Percentiles rank a stretch among this genome's conserved stretches.
Conservation (phyloP, 2,329 filamentous ascomycete genomes). For the Trichoderma pleuroti region DNA sequence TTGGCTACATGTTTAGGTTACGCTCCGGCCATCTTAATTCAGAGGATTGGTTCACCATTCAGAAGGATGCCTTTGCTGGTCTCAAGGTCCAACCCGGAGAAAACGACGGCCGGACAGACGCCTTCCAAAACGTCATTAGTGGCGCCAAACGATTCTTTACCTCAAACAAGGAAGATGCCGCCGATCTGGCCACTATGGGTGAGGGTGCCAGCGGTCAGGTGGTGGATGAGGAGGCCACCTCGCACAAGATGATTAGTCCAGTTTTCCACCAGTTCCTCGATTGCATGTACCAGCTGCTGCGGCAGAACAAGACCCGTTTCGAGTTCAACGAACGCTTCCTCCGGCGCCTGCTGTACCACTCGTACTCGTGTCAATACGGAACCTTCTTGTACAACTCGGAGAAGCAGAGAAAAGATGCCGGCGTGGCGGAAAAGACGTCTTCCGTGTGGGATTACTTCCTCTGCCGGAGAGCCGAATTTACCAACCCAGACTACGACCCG, state of each 20-base stretch:
- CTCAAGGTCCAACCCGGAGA: conserved; percentile 59
- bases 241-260: conserved; percentile 86
- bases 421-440: conserved; percentile 66
- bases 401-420: conserved; percentile 73
- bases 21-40: conserved; percentile 83
- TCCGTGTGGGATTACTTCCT: conserved; percentile 98
- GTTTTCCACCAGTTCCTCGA: conserved; percentile 98
- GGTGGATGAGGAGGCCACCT: conserved; percentile 63
- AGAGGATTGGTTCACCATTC: conserved; percentile 89
- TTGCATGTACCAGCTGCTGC: conserved; percentile 82
- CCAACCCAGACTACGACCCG: conserved; percentile 73
- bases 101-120: conserved; percentile 62
- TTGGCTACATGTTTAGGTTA: conserved; percentile 95
- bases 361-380: conserved; percentile 94
- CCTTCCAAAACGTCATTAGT: conserved; percentile 81
- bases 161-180: conserved; percentile 53
- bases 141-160: conserved; percentile 90
- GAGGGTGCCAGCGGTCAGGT: conserved; percentile 39
- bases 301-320: conserved; percentile 83
- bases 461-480: conserved; percentile 73
- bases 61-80: conserved; percentile 73
- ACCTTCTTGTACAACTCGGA: conserved; percentile 96
- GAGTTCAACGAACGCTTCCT: conserved; percentile 96
- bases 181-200: conserved; percentile 55
- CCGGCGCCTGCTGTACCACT: conserved; percentile 82